A percentile compares a stretch with the other conserved stretches of the same genome.
phyloP scores from a whole-genome alignment of 805 yeast genomes.

The Sporopachydermia lactativora region DNA sequence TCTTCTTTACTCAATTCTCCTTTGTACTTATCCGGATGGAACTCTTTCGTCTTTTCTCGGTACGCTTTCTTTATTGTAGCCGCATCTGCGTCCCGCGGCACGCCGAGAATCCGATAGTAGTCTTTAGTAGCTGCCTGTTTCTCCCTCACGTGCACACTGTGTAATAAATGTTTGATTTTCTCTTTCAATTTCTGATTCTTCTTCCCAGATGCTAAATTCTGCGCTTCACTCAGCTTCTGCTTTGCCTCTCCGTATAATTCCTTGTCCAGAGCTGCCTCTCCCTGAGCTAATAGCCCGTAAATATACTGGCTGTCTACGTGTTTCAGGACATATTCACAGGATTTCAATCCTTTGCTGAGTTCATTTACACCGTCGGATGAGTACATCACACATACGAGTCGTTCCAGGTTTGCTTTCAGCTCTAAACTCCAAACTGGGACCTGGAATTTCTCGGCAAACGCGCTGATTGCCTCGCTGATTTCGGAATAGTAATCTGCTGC shows the following conservation, averaged over 20 bases:
- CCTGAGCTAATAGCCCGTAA: slow-evolving; percentile 15
- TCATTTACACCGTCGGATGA: slow-evolving; percentile 8
- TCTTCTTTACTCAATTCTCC: slow-evolving; percentile 52
- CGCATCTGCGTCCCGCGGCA: slow-evolving; percentile 51
- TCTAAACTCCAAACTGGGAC: slow-evolving; percentile 7
- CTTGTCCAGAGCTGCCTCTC: slow-evolving; percentile 8
- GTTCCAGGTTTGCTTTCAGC: slow-evolving; percentile 10
- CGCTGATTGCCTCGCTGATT: slow-evolving; percentile 5
- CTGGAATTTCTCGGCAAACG: slow-evolving; percentile 3
- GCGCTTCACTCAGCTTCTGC: slow-evolving; percentile 12
- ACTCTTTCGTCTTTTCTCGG: slow-evolving; percentile 60
- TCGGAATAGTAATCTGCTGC: slow-evolving; percentile 13
- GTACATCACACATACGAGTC: slow-evolving; percentile 10
- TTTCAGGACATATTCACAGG: slow-evolving; percentile 15
- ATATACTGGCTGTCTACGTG: slow-evolving; percentile 13
- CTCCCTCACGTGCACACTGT: slow-evolving; percentile 15
- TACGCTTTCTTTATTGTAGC: slow-evolving; percentile 70
- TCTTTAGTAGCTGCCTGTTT: slow-evolving; percentile 38
- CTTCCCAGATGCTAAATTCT: slow-evolving; percentile 7
- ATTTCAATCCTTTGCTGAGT: slow-evolving; percentile 12
- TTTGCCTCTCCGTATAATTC: slow-evolving; percentile 16
- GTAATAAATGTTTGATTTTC: slow-evolving; percentile 12
- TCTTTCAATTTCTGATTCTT: slow-evolving; percentile 7
- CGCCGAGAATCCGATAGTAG: slow-evolving; percentile 66
- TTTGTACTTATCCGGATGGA: slow-evolving; percentile 86